Evolutionary conservation across 2,329 filamentous ascomycete genomes (phyloP).

Genomic region (Ceratocystiopsis sp.): DNA sequence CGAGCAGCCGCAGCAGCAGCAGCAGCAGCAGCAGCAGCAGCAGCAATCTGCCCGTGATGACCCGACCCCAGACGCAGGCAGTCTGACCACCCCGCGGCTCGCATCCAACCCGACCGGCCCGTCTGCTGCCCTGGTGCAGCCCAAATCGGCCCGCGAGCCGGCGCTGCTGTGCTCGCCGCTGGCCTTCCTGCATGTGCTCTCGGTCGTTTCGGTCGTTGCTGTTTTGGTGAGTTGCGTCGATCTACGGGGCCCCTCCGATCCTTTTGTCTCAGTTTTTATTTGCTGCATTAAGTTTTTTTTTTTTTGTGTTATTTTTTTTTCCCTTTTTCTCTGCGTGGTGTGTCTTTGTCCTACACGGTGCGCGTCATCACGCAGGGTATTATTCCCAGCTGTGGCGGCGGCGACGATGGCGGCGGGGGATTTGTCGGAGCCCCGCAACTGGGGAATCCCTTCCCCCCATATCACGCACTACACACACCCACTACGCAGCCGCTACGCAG

Average conservation of each 20-base stretch:
- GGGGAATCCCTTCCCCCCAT: background rate
- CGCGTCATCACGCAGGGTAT: background rate
- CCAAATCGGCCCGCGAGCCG: constrained; percentile 9
- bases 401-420: too few relatives aligned
- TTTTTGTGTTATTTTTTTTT: background rate
- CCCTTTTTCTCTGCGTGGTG: background rate
- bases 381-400: background rate
- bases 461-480: too few relatives aligned
- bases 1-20: constrained; percentile 1
- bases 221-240: constrained; percentile 9
- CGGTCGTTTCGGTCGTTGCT: constrained; percentile 12
- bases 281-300: background rate
- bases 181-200: constrained; percentile 15
- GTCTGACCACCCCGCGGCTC: constrained; percentile 4
- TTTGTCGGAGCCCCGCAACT: too few relatives aligned
- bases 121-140: constrained; percentile 1
- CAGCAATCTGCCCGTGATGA: background rate
- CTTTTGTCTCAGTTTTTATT: background rate
- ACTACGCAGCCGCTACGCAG: background rate
- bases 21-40: background rate
- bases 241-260: background rate
- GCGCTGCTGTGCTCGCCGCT: constrained; percentile 5
- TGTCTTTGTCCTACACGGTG: background rate
- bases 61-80: too few relatives aligned
- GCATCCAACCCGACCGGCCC: background rate